Percentiles rank a stretch among this genome's conserved stretches.
Evolutionary conservation across 164 flowering plant species (phyloP).

Genomic region (Sextonia rubra): DNA sequence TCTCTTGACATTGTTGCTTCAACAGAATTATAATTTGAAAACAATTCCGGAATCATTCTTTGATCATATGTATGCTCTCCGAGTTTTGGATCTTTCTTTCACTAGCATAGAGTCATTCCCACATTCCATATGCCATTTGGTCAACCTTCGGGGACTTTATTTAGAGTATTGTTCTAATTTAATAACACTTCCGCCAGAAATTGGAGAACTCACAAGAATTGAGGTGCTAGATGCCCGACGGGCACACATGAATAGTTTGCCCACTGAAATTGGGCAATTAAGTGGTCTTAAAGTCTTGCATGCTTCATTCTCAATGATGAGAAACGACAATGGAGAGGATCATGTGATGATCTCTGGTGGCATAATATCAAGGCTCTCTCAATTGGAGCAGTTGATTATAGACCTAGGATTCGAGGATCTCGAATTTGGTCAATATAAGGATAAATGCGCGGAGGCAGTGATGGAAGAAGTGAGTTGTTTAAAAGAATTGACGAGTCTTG

Average conservation of each 20-base stretch:
- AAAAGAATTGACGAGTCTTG: not conserved
- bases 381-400: constrained; percentile 16
- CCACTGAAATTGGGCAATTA: constrained; percentile 3
- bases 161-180: constrained; percentile 10
- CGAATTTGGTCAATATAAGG: not conserved
- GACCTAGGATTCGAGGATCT: not conserved
- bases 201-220: constrained; percentile 1
- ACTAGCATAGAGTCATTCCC: constrained; percentile 22
- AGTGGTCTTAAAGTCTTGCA: constrained; percentile 10
- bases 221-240: not conserved
- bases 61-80: constrained; percentile 17
- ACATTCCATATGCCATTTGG: constrained; percentile 13
- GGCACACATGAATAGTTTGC: not conserved
- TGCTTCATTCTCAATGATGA: not conserved
- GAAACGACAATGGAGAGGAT: not conserved
- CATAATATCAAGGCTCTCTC: no score
- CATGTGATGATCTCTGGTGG: no score
- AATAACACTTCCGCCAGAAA: not conserved
- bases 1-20: constrained; percentile 23
- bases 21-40: constrained; percentile 4
- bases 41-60: constrained; percentile 19
- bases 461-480: not conserved
- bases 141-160: constrained; percentile 21
- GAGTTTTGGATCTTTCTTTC: constrained; percentile 15
- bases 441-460: constrained; percentile 2